A percentile compares a stretch with the other conserved stretches of the same genome.
These are phyloP conservation scores for Coix lacrymajobi DNA, from an alignment of 176 grass and related monocot genomes.

Conservation along the genomic window DNA sequence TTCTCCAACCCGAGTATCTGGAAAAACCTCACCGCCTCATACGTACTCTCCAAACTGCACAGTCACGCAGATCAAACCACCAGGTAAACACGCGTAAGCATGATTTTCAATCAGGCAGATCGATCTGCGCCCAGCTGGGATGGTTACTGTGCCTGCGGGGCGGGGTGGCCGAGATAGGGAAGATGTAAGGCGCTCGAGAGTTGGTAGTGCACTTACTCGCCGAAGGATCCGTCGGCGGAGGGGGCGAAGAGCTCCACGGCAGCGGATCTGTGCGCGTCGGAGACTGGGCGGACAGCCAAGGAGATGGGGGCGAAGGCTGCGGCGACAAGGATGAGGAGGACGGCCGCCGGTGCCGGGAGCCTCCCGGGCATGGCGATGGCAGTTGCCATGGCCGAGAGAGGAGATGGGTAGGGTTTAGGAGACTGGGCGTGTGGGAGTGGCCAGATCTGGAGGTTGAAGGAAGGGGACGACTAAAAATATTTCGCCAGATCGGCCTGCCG, in stretches of 20 bases:
- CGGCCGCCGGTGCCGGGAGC: background rate
- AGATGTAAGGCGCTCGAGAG: background rate
- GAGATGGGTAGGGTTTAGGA: conserved; percentile 46
- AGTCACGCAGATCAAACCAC: background rate
- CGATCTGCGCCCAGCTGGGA: conserved; percentile 28
- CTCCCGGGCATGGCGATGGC: conserved; percentile 34
- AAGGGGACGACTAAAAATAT: conserved; percentile 41
- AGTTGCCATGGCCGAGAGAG: conserved; percentile 8
- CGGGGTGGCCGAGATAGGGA: conserved; percentile 3
- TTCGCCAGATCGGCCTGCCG: background rate
- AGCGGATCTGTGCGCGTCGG: conserved; percentile 53
- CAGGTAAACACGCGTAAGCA: background rate
- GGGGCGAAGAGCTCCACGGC: conserved; percentile 41
- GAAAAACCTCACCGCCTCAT: conserved; percentile 49
- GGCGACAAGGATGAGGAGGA: conserved; percentile 12
- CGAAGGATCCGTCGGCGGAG: conserved; percentile 41
- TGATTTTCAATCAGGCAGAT: background rate
- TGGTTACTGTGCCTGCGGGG: background rate
- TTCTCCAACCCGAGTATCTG: conserved; percentile 47
- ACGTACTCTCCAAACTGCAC: conserved; percentile 49
- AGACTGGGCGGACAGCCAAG: conserved; percentile 42
- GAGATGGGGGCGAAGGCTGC: background rate
- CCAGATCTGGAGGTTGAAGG: conserved; percentile 47
- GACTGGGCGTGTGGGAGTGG: conserved; percentile 36
- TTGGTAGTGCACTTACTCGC: conserved; percentile 32